Evolutionary conservation across 2,329 filamentous ascomycete genomes (phyloP), one percentile per base, ranked within the genome.

Genomic region (Xylariaceae sp.): DNA sequence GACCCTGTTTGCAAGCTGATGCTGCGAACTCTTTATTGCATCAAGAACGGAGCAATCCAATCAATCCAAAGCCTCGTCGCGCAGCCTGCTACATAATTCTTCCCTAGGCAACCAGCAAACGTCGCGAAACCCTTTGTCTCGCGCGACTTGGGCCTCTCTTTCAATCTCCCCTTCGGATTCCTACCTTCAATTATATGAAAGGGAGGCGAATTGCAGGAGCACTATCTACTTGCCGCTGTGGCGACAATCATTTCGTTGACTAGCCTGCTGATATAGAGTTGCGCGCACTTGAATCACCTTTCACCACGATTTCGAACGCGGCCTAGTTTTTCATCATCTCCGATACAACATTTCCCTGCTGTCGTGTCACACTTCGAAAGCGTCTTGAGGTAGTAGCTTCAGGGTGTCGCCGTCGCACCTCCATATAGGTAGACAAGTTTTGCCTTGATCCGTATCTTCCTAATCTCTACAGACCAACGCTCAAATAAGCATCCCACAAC

Each of bases 81-180:
- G 49, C 50, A 52, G 40, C 37, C 24, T 43, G 16, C 16, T 33
- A 24, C 16, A 43, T 26, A 34, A 33, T 55, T 43, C 34, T 14
- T 54, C 39, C 43, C n/a, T n/a, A 34, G 37, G 39, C 44, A 49
- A 26, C 41, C 17, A 44, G 14, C 36, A 6, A 43, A 48, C 34
- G 28, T 26, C 51, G 11, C 51, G 17, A 43, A 28, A 19, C 17
- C 44, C 55, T 58, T 54, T 58, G 49, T 58, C 19, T 33, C 31
- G 6, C 11, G 6, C 49, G 23, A 17, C 8, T 31, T 24, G 24
- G 26, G 31, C 43, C 6, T 19, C 28, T 41, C 34, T 40, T 45
- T 16, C 21, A 9, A 40, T 28, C n/a, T 9, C 6, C 7, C 24
- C 17, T 28, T 8, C n/a, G 5, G 28, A 34, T 23, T 11, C 11